phyloP scores from a whole-genome alignment of 768 basidiomycete genomes.

The Tulasnella sp. region DNA sequence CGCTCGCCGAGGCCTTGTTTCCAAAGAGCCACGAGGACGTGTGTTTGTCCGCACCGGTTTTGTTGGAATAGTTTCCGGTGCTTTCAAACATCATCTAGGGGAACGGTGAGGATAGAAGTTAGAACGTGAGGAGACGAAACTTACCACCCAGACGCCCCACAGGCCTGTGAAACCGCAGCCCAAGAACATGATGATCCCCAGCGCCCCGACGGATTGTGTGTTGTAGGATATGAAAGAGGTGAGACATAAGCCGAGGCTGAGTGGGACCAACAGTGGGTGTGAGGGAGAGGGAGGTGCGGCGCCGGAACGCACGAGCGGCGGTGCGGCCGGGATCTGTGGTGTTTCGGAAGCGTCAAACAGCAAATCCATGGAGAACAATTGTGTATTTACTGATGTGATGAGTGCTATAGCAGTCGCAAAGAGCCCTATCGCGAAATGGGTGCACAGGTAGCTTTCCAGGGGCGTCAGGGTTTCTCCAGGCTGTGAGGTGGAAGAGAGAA shows the following conservation, averaged over 20 bases:
- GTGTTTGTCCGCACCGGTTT: conserved; percentile 70
- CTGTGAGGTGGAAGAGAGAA: conserved; percentile 38
- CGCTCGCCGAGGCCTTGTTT: conserved; percentile 54
- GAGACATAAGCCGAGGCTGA: conserved; percentile 41
- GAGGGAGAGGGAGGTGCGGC: background rate
- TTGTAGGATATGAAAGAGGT: conserved; percentile 59
- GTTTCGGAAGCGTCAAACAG: background rate
- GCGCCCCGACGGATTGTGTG: conserved; percentile 37
- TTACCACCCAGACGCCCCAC: conserved; percentile 62
- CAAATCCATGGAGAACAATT: background rate
- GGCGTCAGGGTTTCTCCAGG: conserved; percentile 39
- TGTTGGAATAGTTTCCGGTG: conserved; percentile 45
- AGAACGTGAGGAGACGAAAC: conserved; percentile 23
- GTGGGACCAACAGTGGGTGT: conserved; percentile 46
- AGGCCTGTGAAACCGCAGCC: conserved; percentile 42
- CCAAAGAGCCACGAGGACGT: conserved; percentile 72
- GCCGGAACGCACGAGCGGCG: conserved; percentile 27
- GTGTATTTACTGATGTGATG: conserved; percentile 39
- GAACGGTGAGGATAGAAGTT: background rate
- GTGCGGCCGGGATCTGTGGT: conserved; percentile 3
- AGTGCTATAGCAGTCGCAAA: conserved; percentile 43
- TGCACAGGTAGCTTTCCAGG: conserved; percentile 55
- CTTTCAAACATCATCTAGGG: conserved; percentile 33
- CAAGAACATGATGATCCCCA: conserved; percentile 41
- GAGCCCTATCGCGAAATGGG: conserved; percentile 54